A percentile compares a stretch with the other conserved stretches of the same genome.
phyloP scores from a whole-genome alignment of 768 basidiomycete genomes.

The Imleria badia region DNA sequence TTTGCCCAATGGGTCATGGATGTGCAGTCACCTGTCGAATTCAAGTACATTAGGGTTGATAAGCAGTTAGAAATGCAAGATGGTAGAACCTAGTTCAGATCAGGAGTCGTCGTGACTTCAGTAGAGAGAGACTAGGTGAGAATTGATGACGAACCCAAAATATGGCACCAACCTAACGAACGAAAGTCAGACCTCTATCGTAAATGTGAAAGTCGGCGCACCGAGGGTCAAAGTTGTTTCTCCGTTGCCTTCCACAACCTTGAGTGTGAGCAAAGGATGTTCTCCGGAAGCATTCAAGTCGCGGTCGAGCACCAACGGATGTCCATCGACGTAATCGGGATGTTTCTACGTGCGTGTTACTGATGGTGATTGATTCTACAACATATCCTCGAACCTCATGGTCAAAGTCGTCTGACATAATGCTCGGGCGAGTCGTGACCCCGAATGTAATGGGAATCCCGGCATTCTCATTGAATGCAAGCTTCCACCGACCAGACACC shows the following conservation, averaged over 20 bases:
- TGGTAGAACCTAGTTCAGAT: background rate
- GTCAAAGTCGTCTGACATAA: conserved; percentile 1
- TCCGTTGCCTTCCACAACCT: conserved; percentile 1
- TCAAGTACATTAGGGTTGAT: background rate
- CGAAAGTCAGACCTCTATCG: background rate
- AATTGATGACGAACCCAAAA: background rate
- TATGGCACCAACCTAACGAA: background rate
- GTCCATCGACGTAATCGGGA: background rate
- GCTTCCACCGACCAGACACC: background rate
- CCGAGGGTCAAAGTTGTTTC: conserved; percentile 3
- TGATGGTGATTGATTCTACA: background rate
- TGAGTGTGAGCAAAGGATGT: conserved; percentile 2
- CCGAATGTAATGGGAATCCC: background rate
- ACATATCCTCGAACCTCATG: background rate
- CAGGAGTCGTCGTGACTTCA: background rate
- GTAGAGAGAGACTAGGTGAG: background rate
- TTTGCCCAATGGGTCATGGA: conserved; percentile 1
- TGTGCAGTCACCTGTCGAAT: background rate
- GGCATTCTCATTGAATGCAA: background rate
- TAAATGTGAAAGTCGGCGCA: background rate
- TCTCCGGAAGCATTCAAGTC: background rate
- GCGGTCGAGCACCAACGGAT: background rate
- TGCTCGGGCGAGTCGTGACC: background rate
- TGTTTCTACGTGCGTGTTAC: background rate
- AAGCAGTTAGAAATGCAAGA: background rate